Evolutionary conservation across 2,329 filamentous ascomycete species (phyloP).

Genomic region (Diaporthe aspalathi): DNA sequence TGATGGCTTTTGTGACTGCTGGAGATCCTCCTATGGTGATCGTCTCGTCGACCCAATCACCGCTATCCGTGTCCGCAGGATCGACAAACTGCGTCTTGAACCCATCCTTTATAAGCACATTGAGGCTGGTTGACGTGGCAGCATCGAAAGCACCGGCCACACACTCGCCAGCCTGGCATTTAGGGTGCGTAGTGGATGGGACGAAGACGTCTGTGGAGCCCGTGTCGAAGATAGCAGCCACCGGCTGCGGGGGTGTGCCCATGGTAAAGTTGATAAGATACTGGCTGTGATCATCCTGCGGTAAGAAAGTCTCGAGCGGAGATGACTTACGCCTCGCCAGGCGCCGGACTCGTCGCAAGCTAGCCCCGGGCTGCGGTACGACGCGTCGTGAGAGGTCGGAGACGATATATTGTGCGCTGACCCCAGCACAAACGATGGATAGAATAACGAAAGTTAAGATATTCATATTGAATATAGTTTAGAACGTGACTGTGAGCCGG

Average conservation of each 20-base stretch:
- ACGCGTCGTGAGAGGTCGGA: neutral
- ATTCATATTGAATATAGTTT: neutral
- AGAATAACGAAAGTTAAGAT: neutral
- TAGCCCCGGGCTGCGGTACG: neutral
- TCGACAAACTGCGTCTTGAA: conserved; percentile 5
- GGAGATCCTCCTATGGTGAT: neutral
- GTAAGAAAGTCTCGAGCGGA: neutral
- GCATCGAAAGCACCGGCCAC: conserved; percentile 3
- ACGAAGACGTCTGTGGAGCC: conserved; percentile 24
- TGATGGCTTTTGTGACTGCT: neutral
- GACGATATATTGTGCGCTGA: neutral
- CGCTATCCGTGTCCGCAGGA: conserved; percentile 5
- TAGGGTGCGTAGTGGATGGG: neutral
- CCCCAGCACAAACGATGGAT: no score
- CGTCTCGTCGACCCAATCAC: conserved; percentile 4
- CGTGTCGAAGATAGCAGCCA: conserved; percentile 12
- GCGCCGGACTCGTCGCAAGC: neutral
- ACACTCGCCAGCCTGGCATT: conserved; percentile 7
- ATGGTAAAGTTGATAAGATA: conserved; percentile 28
- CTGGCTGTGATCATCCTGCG: neutral
- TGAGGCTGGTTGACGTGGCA: neutral
- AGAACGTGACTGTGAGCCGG: neutral
- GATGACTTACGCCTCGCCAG: neutral
- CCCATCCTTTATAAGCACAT: neutral
- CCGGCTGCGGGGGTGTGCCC: conserved; percentile 18